Conservation (phyloP, 1,139 yeast species). For the Scheffersomyces segobiensis region DNA sequence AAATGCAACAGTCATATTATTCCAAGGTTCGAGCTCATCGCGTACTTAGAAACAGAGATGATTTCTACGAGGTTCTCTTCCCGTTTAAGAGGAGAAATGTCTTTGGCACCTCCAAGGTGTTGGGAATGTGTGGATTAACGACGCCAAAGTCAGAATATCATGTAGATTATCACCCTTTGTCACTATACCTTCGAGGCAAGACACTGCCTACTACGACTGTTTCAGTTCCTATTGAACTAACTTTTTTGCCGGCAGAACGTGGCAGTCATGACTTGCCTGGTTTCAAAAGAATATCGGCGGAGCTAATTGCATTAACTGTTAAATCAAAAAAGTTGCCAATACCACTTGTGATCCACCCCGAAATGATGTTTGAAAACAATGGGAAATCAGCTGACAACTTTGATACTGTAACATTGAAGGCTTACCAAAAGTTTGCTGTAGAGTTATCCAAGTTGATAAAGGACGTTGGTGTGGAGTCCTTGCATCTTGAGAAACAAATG, state of each 20-base stretch:
- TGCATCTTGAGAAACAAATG: slow-evolving; percentile 26
- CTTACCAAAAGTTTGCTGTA: slow-evolving; percentile 33
- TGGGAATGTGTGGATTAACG: slow-evolving; percentile 35
- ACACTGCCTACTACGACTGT: slow-evolving; percentile 14
- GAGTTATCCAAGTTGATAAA: slow-evolving; percentile 30
- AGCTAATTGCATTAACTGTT: slow-evolving; percentile 31
- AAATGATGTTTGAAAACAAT: slow-evolving; percentile 37
- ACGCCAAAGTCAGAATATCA: slow-evolving; percentile 31
- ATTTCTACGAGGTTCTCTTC: slow-evolving; percentile 30
- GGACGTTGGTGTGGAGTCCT: slow-evolving; percentile 22
- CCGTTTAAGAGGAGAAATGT: slow-evolving; percentile 35
- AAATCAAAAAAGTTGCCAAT: slow-evolving; percentile 35
- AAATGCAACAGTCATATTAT: slow-evolving; percentile 33
- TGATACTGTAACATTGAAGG: slow-evolving; percentile 30
- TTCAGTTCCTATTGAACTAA: slow-evolving; percentile 28
- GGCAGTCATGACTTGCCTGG: slow-evolving; percentile 26
- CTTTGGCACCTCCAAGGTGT: slow-evolving; percentile 30
- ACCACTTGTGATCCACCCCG: slow-evolving; percentile 38
- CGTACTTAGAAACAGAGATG: slow-evolving; percentile 4
- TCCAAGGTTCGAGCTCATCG: slow-evolving; percentile 14
- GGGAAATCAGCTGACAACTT: slow-evolving; percentile 32
- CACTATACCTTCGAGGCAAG: slow-evolving; percentile 8
- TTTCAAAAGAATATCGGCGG: slow-evolving; percentile 30
- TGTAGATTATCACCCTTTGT: slow-evolving; percentile 22
- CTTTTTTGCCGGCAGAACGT: slow-evolving; percentile 23